These are phyloP conservation scores for Cercospora janseana DNA, from an alignment of 2,329 filamentous ascomycete species.

Conservation along the genomic window DNA sequence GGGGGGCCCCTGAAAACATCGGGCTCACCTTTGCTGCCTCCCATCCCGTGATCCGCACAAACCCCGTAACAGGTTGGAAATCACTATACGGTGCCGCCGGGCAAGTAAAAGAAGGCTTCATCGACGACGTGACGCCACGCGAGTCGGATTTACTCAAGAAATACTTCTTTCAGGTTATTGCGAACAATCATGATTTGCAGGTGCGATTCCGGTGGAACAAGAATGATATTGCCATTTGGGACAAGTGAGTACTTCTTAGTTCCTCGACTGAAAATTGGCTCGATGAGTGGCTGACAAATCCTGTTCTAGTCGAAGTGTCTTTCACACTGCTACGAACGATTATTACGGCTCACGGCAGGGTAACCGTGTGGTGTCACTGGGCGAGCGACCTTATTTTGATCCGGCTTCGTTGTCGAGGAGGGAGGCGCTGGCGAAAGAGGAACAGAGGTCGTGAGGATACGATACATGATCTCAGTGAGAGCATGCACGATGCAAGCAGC, in stretches of 20 bases:
- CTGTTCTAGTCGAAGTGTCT: constrained; percentile 16
- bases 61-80: constrained; percentile 64
- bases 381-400: constrained; percentile 28
- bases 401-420: constrained; percentile 20
- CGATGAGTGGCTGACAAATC: not conserved
- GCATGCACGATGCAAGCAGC: not conserved
- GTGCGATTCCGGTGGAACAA: constrained; percentile 64
- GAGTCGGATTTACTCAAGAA: constrained; percentile 31
- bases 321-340: constrained; percentile 27
- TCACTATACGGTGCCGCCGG: constrained; percentile 52
- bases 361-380: constrained; percentile 23
- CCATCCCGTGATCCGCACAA: constrained; percentile 57
- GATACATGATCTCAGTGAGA: not conserved
- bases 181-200: constrained; percentile 65
- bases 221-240: constrained; percentile 60
- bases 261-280: not conserved
- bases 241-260: constrained; percentile 17
- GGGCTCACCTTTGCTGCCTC: constrained; percentile 18
- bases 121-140: constrained; percentile 50
- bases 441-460: not conserved
- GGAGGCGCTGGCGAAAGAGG: constrained; percentile 18
- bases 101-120: constrained; percentile 46
- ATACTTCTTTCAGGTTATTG: constrained; percentile 38
- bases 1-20: constrained; percentile 25
- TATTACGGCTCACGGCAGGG: constrained; percentile 24